These are phyloP conservation scores for Sphenostylis stenocarpa DNA, from an alignment of 306 rosid species.

Conservation along the genomic window DNA sequence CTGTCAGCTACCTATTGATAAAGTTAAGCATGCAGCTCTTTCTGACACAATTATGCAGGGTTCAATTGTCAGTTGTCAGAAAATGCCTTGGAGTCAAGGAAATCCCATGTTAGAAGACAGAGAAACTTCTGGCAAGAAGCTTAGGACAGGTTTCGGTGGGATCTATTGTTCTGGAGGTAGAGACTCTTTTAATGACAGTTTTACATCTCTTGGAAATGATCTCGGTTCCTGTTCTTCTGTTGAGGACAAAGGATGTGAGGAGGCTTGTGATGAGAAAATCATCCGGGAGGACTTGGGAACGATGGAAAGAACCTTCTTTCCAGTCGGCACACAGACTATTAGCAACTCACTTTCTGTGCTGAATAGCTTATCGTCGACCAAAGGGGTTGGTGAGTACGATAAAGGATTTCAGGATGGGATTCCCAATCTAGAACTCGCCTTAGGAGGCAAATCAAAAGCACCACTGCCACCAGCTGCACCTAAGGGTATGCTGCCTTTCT, in stretches of 20 bases:
- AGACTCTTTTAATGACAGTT: conserved; percentile 37
- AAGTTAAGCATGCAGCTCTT: conserved; percentile 48
- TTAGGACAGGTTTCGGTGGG: conserved; percentile 43
- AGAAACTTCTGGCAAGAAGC: conserved; percentile 55
- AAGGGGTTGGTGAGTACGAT: conserved; percentile 38
- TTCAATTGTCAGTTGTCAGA: conserved; percentile 37
- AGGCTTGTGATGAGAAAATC: conserved; percentile 67
- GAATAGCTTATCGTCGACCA: conserved; percentile 32
- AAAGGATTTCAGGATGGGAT: conserved; percentile 44
- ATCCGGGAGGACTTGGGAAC: conserved; percentile 70
- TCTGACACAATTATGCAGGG: conserved; percentile 43
- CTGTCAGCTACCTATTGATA: conserved; percentile 33
- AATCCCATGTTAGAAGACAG: conserved; percentile 42
- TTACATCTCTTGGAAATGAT: conserved; percentile 38
- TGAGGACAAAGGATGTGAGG: conserved; percentile 49
- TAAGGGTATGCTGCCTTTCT: conserved; percentile 77
- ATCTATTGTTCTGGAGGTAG: conserved; percentile 45
- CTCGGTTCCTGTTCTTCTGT: conserved; percentile 43
- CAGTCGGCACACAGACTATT: conserved; percentile 47
- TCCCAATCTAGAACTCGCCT: conserved; percentile 89
- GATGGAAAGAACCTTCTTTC: conserved; percentile 77
- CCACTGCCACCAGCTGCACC: conserved; percentile 25
- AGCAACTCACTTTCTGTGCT: conserved; percentile 33
- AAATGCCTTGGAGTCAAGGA: conserved; percentile 52
- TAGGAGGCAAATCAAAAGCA: conserved; percentile 70